A percentile compares a stretch with the other conserved stretches of the same genome.
These are phyloP conservation scores for Patellifolia procumbens DNA, from an alignment of 179 eudicot genomes.

Conservation along the genomic window DNA sequence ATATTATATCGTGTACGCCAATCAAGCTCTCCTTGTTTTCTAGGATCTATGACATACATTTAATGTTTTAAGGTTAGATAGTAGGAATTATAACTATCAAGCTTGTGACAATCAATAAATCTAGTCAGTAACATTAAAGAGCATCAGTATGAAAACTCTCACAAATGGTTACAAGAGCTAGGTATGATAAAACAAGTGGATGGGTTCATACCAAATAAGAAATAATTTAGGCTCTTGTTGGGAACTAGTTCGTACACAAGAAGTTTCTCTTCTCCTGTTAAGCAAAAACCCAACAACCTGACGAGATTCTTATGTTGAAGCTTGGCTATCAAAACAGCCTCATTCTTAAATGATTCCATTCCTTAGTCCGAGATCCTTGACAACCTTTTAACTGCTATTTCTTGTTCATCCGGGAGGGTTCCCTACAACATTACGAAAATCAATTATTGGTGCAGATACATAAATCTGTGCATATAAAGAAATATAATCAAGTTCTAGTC, in stretches of 20 bases:
- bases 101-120: too few species aligned
- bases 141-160: too few species aligned
- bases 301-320: neutral
- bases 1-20: slow-evolving; percentile 21
- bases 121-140: too few species aligned
- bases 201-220: neutral
- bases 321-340: neutral
- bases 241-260: neutral
- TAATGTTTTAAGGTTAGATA: too few species aligned
- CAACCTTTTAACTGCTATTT: neutral
- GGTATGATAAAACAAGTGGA: neutral
- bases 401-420: neutral
- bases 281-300: neutral
- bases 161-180: too few species aligned
- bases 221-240: neutral
- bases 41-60: neutral
- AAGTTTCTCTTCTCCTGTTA: neutral
- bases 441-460: neutral
- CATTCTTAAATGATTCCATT: neutral
- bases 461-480: too few species aligned
- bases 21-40: neutral
- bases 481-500: too few species aligned
- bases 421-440: neutral
- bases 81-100: too few species aligned
- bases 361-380: neutral